phyloP scores from a whole-genome alignment of 1,284 basidiomycete genomes.

The Trichosporon inkin region DNA sequence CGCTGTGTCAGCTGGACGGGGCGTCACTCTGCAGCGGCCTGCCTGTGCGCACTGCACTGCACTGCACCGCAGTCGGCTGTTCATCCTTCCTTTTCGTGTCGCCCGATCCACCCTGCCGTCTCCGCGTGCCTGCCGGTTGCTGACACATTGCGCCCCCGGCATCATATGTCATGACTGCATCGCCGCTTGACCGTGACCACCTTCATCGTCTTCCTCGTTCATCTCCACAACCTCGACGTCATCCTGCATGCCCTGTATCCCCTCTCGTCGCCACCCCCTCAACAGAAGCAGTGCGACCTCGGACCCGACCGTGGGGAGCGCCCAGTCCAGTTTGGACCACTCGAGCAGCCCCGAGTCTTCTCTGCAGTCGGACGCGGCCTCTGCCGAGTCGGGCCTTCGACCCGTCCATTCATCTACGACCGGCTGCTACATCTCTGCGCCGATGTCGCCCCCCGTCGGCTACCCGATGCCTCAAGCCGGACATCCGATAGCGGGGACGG shows the following conservation, averaged over 20 bases:
- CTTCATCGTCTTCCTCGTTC: neutral
- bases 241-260: neutral
- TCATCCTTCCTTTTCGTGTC: neutral
- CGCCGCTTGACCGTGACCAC: neutral
- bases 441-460: slow-evolving; percentile 24
- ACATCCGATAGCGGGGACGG: neutral
- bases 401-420: slow-evolving; percentile 26
- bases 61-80: no score
- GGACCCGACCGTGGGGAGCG: slow-evolving; percentile 7
- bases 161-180: neutral
- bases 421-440: slow-evolving; percentile 41
- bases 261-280: neutral
- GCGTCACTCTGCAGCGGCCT: slow-evolving; percentile 3
- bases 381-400: neutral
- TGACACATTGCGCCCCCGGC: slow-evolving; percentile 3
- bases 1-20: neutral
- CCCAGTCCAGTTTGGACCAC: slow-evolving; percentile 11
- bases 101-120: neutral
- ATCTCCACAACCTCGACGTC: neutral
- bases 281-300: slow-evolving; percentile 4
- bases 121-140: neutral
- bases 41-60: neutral
- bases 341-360: slow-evolving; percentile 9
- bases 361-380: slow-evolving; percentile 8
- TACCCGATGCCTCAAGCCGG: slow-evolving; percentile 18